A percentile compares a stretch with the other conserved stretches of the same genome.
Conservation (phyloP, 1,139 yeast genomes). For the Candida mesenterica region DNA sequence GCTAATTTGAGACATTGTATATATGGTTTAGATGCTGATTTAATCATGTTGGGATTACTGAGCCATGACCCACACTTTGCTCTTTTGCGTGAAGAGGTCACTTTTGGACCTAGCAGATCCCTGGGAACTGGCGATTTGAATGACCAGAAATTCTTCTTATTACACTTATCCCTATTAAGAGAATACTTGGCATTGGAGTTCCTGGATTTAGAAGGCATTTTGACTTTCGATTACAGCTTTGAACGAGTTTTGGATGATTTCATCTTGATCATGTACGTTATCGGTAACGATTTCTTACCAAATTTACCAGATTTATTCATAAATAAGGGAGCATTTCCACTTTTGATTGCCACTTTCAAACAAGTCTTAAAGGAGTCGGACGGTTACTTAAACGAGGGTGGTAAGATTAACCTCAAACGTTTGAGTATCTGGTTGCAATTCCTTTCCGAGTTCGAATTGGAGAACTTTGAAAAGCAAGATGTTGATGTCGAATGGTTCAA, state of each 20-base stretch:
- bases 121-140: conserved; percentile 57
- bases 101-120: conserved; percentile 65
- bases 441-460: conserved; percentile 70
- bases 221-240: conserved; percentile 74
- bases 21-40: conserved; percentile 96
- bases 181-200: conserved; percentile 91
- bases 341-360: conserved; percentile 83
- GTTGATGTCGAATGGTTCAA: conserved; percentile 93
- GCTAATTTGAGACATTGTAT: conserved; percentile 93
- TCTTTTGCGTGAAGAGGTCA: conserved; percentile 90
- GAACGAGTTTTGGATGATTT: conserved; percentile 92
- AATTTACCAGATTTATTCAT: conserved; percentile 90
- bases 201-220: conserved; percentile 59
- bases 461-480: conserved; percentile 74
- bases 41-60: conserved; percentile 93
- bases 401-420: conserved; percentile 73
- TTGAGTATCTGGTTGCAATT: conserved; percentile 72
- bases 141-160: conserved; percentile 76
- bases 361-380: conserved; percentile 70
- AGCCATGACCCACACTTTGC: conserved; percentile 98
- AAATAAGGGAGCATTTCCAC: conserved; percentile 94
- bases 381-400: conserved; percentile 83
- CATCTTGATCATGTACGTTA: conserved; percentile 85
- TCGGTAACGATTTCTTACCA: conserved; percentile 99
- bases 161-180: conserved; percentile 83